Evolutionary conservation across 129 eudicot species (phyloP).

Genomic region (Tagetes erecta): DNA sequence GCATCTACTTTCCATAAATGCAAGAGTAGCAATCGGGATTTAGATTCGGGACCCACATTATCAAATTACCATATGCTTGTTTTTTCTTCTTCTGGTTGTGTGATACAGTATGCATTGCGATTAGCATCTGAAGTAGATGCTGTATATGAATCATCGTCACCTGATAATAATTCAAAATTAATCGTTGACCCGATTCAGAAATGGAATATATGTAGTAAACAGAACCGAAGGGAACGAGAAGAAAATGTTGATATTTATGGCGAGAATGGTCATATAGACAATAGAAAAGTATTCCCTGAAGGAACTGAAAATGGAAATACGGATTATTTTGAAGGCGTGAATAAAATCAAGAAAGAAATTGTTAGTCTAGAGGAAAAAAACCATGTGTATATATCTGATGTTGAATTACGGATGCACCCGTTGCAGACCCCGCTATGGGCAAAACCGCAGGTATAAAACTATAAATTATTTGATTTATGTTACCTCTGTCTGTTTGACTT

Average conservation of each 20-base stretch:
- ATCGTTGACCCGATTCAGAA: slow-evolving; percentile 80
- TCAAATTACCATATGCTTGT: slow-evolving; percentile 59
- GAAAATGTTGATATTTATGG: slow-evolving; percentile 66
- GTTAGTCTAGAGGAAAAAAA: slow-evolving; percentile 58
- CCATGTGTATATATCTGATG: slow-evolving; percentile 73
- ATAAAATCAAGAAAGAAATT: slow-evolving; percentile 39
- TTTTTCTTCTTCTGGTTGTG: slow-evolving; percentile 69
- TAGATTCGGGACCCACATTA: slow-evolving; percentile 24
- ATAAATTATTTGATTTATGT: no score
- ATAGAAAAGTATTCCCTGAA: slow-evolving; percentile 68
- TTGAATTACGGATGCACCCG: slow-evolving; percentile 78
- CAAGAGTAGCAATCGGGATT: slow-evolving; percentile 34
- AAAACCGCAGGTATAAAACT: slow-evolving; percentile 69
- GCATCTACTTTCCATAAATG: slow-evolving; percentile 68
- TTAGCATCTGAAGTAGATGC: slow-evolving; percentile 47
- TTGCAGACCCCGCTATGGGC: slow-evolving; percentile 63
- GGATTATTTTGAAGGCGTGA: slow-evolving; percentile 35
- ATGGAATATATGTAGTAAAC: slow-evolving; percentile 85
- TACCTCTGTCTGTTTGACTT: not conserved
- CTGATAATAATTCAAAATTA: slow-evolving; percentile 53
- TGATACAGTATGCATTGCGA: slow-evolving; percentile 69
- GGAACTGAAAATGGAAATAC: slow-evolving; percentile 36
- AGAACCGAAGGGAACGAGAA: slow-evolving; percentile 58
- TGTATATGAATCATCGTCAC: slow-evolving; percentile 37
- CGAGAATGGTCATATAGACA: slow-evolving; percentile 56